Conservation (phyloP, 2,329 filamentous ascomycete species). For the Sordariomycetes sp. region DNA sequence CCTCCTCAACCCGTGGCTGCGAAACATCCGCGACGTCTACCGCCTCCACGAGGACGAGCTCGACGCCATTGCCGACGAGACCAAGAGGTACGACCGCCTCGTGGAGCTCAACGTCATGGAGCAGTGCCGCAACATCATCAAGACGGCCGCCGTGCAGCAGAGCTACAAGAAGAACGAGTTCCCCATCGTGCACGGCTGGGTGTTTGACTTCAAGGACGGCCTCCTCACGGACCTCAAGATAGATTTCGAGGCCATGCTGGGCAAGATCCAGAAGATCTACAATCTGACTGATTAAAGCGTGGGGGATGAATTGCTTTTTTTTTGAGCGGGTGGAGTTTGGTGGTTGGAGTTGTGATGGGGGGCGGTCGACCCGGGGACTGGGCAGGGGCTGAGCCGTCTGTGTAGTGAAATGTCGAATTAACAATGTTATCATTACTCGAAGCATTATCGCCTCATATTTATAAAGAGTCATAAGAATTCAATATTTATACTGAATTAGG, state of each 20-base stretch:
- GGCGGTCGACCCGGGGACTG: too few species aligned
- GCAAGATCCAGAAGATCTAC: conserved; percentile 56
- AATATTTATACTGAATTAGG: too few species aligned
- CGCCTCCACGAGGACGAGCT: conserved; percentile 62
- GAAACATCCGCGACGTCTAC: conserved; percentile 68
- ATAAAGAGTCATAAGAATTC: too few species aligned
- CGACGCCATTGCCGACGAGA: conserved; percentile 49
- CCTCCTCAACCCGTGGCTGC: conserved; percentile 63
- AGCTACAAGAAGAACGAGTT: conserved; percentile 53
- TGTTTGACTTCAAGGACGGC: conserved; percentile 61
- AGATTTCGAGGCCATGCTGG: conserved; percentile 47
- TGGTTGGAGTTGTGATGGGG: too few species aligned
- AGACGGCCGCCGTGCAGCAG: conserved; percentile 73
- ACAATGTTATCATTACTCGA: too few species aligned
- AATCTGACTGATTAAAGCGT: conserved; percentile 32
- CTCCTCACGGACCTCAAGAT: conserved; percentile 56
- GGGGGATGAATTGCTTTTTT: neutral
- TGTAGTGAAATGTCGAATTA: too few species aligned
- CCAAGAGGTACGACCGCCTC: conserved; percentile 57
- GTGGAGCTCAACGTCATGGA: conserved; percentile 78
- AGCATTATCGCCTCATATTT: too few species aligned
- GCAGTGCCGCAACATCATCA: conserved; percentile 69
- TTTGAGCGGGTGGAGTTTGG: neutral
- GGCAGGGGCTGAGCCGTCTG: too few species aligned
- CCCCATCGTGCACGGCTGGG: conserved; percentile 66